phyloP scores from a whole-genome alignment of 352 stramenopile genomes.

The Pythium biforme region DNA sequence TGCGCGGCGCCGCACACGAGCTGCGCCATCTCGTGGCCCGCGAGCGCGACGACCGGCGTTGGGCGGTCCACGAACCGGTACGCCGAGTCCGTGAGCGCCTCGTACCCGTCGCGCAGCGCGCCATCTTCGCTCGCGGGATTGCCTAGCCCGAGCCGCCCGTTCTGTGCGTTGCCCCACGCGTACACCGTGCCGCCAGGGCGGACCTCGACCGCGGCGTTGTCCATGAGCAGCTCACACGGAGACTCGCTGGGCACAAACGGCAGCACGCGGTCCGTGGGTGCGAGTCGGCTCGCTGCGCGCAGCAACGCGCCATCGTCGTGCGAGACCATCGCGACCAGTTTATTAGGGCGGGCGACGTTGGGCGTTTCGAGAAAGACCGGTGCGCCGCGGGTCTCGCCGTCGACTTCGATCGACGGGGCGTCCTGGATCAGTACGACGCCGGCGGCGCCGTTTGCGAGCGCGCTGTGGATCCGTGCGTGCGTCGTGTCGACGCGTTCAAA shows the following conservation, averaged over 20 bases:
- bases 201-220: constrained; percentile 44
- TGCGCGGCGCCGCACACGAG: constrained; percentile 51
- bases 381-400: constrained; percentile 21
- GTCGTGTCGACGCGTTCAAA: constrained; percentile 54
- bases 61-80: constrained; percentile 56
- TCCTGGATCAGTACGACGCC: constrained; percentile 53
- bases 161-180: constrained; percentile 61
- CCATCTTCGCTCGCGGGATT: constrained; percentile 10
- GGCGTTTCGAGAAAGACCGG: constrained; percentile 9
- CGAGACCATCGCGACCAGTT: constrained; percentile 40
- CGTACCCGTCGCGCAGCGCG: constrained; percentile 57
- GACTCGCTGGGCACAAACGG: constrained; percentile 26
- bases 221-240: constrained; percentile 42
- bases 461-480: constrained; percentile 30
- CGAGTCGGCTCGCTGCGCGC: constrained; percentile 28
- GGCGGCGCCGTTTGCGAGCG: constrained; percentile 45
- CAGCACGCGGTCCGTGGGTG: constrained; percentile 27
- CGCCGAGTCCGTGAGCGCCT: constrained; percentile 60
- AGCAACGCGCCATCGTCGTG: constrained; percentile 26
- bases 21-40: constrained; percentile 48
- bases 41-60: constrained; percentile 40
- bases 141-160: constrained; percentile 58
- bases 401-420: constrained; percentile 22
- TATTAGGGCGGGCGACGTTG: not conserved
- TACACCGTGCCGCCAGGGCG: constrained; percentile 53